Conservation (phyloP, 2,329 filamentous ascomycete species). For the Aspergillus ruber region DNA sequence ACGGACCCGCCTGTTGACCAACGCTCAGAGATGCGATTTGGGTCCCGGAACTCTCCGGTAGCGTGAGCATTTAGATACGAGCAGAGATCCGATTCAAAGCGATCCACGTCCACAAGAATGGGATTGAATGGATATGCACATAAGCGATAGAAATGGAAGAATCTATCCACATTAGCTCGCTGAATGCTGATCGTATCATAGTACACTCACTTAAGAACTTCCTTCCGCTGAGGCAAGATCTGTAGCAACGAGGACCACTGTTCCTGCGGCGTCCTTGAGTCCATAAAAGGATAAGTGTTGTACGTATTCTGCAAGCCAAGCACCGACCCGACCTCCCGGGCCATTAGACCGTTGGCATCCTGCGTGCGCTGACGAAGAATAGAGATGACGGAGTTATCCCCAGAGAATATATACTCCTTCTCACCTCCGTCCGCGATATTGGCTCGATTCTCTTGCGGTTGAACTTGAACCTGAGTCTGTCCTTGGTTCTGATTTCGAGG, state of each 20-base stretch:
- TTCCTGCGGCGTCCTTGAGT: slow-evolving; percentile 18
- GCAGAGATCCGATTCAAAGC: slow-evolving; percentile 25
- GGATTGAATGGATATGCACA: slow-evolving; percentile 27
- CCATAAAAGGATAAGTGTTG: slow-evolving; percentile 24
- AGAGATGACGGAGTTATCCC: slow-evolving; percentile 26
- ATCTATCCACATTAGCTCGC: slow-evolving; percentile 10
- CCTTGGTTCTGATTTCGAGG: background rate
- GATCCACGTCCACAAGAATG: slow-evolving; percentile 23
- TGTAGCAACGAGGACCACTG: slow-evolving; percentile 19
- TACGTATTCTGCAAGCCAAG: slow-evolving; percentile 27
- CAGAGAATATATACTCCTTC: slow-evolving; percentile 21
- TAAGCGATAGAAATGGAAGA: slow-evolving; percentile 25
- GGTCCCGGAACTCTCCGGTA: slow-evolving; percentile 15
- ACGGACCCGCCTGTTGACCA: slow-evolving; percentile 21
- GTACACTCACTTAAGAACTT: slow-evolving; percentile 19
- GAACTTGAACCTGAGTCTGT: background rate
- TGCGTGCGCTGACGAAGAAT: slow-evolving; percentile 21
- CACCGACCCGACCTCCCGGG: slow-evolving; percentile 22
- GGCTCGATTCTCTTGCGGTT: background rate
- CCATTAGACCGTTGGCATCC: slow-evolving; percentile 21
- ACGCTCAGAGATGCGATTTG: slow-evolving; percentile 12
- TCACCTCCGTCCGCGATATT: slow-evolving; percentile 2
- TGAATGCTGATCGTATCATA: background rate
- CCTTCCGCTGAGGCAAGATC: slow-evolving; percentile 17
- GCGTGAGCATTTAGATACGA: slow-evolving; percentile 21